Conservation (phyloP, 1,284 basidiomycete species). For the Puccinia novopanici region DNA sequence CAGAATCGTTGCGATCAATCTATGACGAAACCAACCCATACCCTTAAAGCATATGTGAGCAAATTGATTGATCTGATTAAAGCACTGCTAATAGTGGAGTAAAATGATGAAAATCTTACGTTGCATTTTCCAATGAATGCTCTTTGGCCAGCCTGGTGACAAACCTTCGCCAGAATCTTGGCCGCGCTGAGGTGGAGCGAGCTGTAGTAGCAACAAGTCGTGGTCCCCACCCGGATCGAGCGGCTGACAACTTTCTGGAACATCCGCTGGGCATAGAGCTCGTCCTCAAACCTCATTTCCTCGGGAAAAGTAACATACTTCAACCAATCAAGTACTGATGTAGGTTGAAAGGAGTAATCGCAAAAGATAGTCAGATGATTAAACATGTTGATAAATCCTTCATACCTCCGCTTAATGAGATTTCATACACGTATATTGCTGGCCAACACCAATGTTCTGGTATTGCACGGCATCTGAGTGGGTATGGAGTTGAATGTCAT, state of each 20-base stretch:
- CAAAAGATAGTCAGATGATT: neutral
- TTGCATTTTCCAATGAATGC: constrained; percentile 89
- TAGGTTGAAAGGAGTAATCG: neutral
- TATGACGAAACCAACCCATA: constrained; percentile 54
- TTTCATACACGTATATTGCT: constrained; percentile 55
- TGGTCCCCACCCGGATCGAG: constrained; percentile 77
- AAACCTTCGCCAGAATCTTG: constrained; percentile 76
- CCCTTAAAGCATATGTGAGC: neutral
- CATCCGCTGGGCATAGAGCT: constrained; percentile 64
- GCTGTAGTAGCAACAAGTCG: constrained; percentile 89
- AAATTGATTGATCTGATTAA: neutral
- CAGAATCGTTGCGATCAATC: constrained; percentile 26
- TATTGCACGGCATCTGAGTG: constrained; percentile 47
- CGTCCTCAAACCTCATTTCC: constrained; percentile 56
- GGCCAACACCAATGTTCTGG: constrained; percentile 57
- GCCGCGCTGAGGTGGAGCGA: constrained; percentile 79
- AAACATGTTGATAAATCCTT: neutral
- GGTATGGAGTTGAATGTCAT: neutral
- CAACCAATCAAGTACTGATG: constrained; percentile 58
- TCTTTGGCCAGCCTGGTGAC: constrained; percentile 74
- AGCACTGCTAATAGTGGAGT: constrained; percentile 64
- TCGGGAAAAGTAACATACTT: constrained; percentile 58
- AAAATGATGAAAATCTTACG: constrained; percentile 78
- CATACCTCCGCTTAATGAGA: constrained; percentile 6
- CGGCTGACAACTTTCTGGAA: constrained; percentile 76